phyloP scores from a whole-genome alignment of 495 filamentous ascomycete genomes.

The Daldinia vernicosa region DNA sequence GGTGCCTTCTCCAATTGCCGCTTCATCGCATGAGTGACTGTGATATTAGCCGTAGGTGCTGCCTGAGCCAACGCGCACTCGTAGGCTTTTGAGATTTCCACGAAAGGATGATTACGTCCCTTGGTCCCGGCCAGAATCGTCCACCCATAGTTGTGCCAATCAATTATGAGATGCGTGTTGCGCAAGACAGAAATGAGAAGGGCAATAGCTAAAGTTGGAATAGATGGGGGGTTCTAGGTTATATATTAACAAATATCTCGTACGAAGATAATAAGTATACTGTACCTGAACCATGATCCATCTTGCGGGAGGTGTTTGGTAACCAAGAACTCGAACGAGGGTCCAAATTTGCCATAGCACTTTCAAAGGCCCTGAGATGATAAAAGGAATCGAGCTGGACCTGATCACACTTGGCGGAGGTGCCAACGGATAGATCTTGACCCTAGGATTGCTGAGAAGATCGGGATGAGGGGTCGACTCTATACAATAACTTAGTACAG shows the following conservation, averaged over 20 bases:
- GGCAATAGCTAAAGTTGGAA: slow-evolving; percentile 85
- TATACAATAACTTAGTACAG: slow-evolving; percentile 36
- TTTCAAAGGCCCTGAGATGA: slow-evolving; percentile 83
- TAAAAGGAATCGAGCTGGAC: slow-evolving; percentile 77
- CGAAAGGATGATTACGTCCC: slow-evolving; percentile 78
- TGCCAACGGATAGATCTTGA: slow-evolving; percentile 72
- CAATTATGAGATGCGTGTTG: slow-evolving; percentile 83
- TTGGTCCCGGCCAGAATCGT: slow-evolving; percentile 79
- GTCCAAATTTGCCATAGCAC: slow-evolving; percentile 80
- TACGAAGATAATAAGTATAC: neutral
- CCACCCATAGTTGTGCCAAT: slow-evolving; percentile 99
- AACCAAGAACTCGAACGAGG: slow-evolving; percentile 75
- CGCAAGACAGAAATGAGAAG: slow-evolving; percentile 77
- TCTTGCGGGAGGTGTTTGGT: slow-evolving; percentile 72
- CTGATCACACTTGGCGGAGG: slow-evolving; percentile 68
- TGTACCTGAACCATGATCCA: slow-evolving; percentile 83
- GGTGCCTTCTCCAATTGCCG: slow-evolving; percentile 69
- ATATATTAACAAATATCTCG: slow-evolving; percentile 3
- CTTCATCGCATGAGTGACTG: slow-evolving; percentile 89
- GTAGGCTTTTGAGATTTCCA: slow-evolving; percentile 76
- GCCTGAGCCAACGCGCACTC: slow-evolving; percentile 73
- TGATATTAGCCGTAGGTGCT: slow-evolving; percentile 76
- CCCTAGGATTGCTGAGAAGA: slow-evolving; percentile 67
- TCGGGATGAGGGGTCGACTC: slow-evolving; percentile 73
- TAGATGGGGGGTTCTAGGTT: slow-evolving; percentile 89